Conservation (phyloP, 1,284 basidiomycete species). For the Cronartium quercuum region DNA sequence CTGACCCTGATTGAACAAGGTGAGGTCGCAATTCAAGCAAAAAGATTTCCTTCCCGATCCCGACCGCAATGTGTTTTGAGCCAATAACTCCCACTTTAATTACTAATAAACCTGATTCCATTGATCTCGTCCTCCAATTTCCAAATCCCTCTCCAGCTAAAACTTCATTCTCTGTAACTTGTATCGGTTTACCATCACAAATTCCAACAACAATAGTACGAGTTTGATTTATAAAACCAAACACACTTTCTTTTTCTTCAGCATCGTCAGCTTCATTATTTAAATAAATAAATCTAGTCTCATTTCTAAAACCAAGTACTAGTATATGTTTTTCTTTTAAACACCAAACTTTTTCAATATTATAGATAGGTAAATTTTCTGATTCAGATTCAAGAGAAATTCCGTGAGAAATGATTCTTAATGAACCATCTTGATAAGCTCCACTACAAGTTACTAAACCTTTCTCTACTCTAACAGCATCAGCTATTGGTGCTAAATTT, state of each 20-base stretch:
- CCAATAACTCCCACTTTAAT: background rate
- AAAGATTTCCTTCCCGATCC: no score
- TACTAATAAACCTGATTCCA: background rate
- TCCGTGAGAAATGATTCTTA: slow-evolving; percentile 20
- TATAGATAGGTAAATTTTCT: slow-evolving; percentile 4
- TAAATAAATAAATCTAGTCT: background rate
- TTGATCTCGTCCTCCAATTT: background rate
- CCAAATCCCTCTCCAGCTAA: slow-evolving; percentile 2
- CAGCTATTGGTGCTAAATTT: slow-evolving; percentile 28
- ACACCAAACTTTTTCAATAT: slow-evolving; percentile 19
- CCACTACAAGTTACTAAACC: slow-evolving; percentile 31
- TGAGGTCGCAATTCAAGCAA: no score
- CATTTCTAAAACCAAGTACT: slow-evolving; percentile 14
- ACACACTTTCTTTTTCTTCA: slow-evolving; percentile 16
- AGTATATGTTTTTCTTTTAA: background rate
- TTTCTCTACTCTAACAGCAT: slow-evolving; percentile 9
- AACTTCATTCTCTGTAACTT: slow-evolving; percentile 13
- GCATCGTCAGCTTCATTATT: slow-evolving; percentile 6
- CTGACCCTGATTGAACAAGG: slow-evolving; percentile 13
- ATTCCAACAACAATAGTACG: slow-evolving; percentile 17
- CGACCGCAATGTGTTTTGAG: no score
- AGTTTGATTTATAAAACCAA: slow-evolving; percentile 4
- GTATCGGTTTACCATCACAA: background rate
- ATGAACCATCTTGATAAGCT: slow-evolving; percentile 25
- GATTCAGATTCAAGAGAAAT: background rate